A percentile compares a stretch with the other conserved stretches of the same genome.
These are phyloP conservation scores for Verbascum thapsus DNA, from an alignment of 257 asterid species.

Conservation along the genomic window DNA sequence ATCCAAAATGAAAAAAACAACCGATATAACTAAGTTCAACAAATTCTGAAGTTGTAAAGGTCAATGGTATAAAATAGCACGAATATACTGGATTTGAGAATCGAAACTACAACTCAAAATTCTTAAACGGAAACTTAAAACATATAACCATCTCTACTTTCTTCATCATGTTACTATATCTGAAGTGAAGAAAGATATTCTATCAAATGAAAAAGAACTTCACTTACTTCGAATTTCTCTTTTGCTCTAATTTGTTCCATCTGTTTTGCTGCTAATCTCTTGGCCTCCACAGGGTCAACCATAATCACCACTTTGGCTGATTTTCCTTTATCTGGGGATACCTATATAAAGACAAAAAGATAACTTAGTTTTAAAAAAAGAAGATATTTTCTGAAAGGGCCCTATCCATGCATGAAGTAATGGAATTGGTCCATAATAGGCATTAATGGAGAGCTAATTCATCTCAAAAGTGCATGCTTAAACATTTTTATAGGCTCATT, in stretches of 20 bases:
- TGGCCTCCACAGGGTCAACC: slow-evolving; percentile 99
- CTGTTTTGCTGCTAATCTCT: slow-evolving; percentile 86
- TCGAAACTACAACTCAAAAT: background rate
- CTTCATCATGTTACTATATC: background rate
- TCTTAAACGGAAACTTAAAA: background rate
- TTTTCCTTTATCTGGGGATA: slow-evolving; percentile 43
- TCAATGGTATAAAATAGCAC: background rate
- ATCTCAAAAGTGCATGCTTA: background rate
- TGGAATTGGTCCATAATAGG: background rate
- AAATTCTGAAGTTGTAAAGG: background rate
- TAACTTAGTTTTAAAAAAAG: background rate
- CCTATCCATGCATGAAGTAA: background rate
- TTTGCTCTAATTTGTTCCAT: slow-evolving; percentile 79
- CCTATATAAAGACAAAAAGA: slow-evolving; percentile 42
- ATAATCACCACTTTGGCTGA: slow-evolving; percentile 60
- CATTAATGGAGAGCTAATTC: slow-evolving; percentile 11
- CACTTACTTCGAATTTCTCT: slow-evolving; percentile 66
- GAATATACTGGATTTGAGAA: background rate
- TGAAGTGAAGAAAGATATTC: background rate
- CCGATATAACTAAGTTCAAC: background rate
- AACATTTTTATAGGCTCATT: background rate
- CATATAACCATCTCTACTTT: background rate
- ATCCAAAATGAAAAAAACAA: no score
- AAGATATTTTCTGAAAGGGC: background rate
- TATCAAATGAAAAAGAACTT: background rate